phyloP scores from a whole-genome alignment of 208 protist genomes.

The Balamuthia mandrillaris region DNA sequence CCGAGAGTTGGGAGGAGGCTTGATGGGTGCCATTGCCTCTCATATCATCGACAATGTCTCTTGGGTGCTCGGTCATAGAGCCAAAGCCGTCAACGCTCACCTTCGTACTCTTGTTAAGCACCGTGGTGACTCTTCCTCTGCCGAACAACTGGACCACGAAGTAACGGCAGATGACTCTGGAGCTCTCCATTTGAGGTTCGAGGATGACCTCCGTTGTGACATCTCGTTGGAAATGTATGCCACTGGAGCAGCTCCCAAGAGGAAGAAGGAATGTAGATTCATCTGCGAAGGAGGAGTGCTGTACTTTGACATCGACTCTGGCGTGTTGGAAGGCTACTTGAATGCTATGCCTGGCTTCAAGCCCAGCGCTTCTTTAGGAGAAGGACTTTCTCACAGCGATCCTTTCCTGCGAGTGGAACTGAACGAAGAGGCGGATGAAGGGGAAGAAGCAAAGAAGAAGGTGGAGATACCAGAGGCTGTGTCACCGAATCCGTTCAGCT shows the following conservation, averaged over 20 bases:
- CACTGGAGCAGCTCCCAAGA: not conserved
- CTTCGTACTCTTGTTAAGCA: slow-evolving; percentile 42
- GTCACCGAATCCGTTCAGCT: too few species aligned
- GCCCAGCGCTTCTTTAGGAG: too few species aligned
- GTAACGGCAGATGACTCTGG: slow-evolving; percentile 42
- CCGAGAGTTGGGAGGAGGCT: not conserved
- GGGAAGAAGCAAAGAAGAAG: too few species aligned
- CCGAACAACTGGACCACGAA: not conserved
- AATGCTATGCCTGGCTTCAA: too few species aligned
- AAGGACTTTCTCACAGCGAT: too few species aligned
- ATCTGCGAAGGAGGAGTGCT: slow-evolving; percentile 6
- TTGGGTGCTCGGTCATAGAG: slow-evolving; percentile 35
- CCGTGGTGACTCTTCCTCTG: too few species aligned
- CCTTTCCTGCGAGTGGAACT: too few species aligned
- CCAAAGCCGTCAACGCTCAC: slow-evolving; percentile 24
- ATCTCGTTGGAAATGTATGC: slow-evolving; percentile 25
- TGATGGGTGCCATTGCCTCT: slow-evolving; percentile 35
- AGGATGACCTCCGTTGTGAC: not conserved
- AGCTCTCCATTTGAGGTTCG: slow-evolving; percentile 44
- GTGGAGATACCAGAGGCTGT: too few species aligned
- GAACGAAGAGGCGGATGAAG: too few species aligned
- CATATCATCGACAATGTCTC: slow-evolving; percentile 50
- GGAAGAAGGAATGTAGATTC: not conserved
- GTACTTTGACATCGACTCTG: too few species aligned
- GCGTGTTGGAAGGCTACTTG: too few species aligned